phyloP scores from a whole-genome alignment of 2,329 filamentous ascomycete species.

The Volutella citrinella region DNA sequence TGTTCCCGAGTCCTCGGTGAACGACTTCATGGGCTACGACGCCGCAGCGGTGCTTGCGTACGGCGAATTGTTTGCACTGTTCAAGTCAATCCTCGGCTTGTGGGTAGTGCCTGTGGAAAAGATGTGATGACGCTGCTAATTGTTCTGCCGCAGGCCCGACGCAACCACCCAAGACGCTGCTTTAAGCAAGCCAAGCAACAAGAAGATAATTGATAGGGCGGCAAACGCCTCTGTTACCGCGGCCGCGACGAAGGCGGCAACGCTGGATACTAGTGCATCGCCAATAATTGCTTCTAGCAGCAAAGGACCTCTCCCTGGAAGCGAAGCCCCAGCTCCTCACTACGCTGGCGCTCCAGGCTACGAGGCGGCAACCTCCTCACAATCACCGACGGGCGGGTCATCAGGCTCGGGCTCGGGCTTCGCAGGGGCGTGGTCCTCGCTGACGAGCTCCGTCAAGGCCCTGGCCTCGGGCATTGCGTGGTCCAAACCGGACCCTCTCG shows the following conservation, averaged over 20 bases:
- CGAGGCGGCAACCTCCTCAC: slow-evolving; percentile 14
- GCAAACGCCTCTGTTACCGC: too few species aligned
- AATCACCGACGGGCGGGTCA: slow-evolving; percentile 2
- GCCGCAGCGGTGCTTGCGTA: slow-evolving; percentile 22
- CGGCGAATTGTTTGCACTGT: slow-evolving; percentile 22
- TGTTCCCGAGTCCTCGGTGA: too few species aligned
- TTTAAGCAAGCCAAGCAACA: slow-evolving; percentile 16
- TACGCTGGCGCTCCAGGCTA: slow-evolving; percentile 20
- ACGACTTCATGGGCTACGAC: too few species aligned
- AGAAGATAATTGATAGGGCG: slow-evolving; percentile 18
- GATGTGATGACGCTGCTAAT: not conserved
- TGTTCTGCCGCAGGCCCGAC: slow-evolving; percentile 6
- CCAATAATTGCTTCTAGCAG: slow-evolving; percentile 14
- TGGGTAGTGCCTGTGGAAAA: slow-evolving; percentile 12
- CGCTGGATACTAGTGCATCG: too few species aligned
- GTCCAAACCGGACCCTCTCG: slow-evolving; percentile 35
- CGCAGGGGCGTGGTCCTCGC: slow-evolving; percentile 23
- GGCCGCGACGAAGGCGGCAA: too few species aligned
- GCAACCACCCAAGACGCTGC: slow-evolving; percentile 23
- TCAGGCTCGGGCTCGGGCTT: slow-evolving; percentile 13
- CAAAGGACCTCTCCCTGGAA: slow-evolving; percentile 9
- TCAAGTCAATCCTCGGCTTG: slow-evolving; percentile 20
- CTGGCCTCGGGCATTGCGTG: slow-evolving; percentile 30
- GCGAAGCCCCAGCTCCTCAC: slow-evolving; percentile 20
- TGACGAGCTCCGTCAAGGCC: slow-evolving; percentile 34